Evolutionary conservation across 2,329 filamentous ascomycete genomes (phyloP).

Genomic region (Alternaria gaisen): DNA sequence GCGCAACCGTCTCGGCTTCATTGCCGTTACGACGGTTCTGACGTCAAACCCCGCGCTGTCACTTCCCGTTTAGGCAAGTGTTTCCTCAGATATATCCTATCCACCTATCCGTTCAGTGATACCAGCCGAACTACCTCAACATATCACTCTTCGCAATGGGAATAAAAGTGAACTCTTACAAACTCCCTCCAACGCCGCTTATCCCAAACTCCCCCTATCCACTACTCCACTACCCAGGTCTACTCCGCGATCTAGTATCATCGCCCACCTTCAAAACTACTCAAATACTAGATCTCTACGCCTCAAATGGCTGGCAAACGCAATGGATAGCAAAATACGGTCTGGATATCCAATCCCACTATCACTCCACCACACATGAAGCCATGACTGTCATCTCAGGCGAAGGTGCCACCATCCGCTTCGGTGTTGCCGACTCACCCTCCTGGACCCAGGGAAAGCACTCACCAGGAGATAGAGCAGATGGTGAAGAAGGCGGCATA

Average conservation of each 20-base stretch:
- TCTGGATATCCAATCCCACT: constrained; percentile 64
- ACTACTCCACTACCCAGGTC: constrained; percentile 62
- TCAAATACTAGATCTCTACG: constrained; percentile 57
- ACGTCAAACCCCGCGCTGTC: constrained; percentile 17
- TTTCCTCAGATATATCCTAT: neutral
- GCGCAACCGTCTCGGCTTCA: neutral
- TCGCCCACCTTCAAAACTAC: constrained; percentile 34
- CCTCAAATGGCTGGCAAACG: constrained; percentile 61
- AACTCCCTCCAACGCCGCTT: constrained; percentile 33
- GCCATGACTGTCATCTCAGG: constrained; percentile 66
- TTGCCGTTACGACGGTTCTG: constrained; percentile 1
- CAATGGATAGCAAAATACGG: constrained; percentile 68
- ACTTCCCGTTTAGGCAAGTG: constrained; percentile 12
- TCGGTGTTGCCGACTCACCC: constrained; percentile 62
- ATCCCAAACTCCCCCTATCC: constrained; percentile 58
- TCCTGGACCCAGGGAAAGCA: constrained; percentile 10
- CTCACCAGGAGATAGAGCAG: constrained; percentile 53
- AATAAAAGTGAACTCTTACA: constrained; percentile 33
- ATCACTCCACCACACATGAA: constrained; percentile 64
- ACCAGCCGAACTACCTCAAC: neutral
- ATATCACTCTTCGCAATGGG: constrained; percentile 5
- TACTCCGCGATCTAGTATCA: constrained; percentile 46
- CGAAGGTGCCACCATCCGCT: constrained; percentile 60
- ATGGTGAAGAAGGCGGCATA: constrained; percentile 59
- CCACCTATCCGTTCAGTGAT: neutral